Evolutionary conservation across 352 stramenopile species (phyloP), one percentile per base, ranked within the genome.

Genomic region (Globisporangium iwayamae): DNA sequence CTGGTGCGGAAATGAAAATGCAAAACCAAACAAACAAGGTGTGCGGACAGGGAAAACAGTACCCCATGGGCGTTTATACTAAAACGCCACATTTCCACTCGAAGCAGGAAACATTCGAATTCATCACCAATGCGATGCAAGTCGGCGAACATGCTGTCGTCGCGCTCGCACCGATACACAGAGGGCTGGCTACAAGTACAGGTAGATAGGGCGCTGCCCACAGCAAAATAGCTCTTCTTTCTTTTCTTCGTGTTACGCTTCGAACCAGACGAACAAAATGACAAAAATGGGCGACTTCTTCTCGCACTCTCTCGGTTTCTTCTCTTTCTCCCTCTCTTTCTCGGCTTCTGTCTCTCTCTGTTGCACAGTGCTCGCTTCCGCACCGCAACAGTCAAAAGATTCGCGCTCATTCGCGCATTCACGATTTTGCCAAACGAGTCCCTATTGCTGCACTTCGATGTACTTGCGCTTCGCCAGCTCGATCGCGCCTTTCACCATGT

Each of bases 401-500:
- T 8, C 18, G 7, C 32, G 32, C 32, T 43, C 41, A 9, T 20
- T 7, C 36, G 14, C 41, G n/a, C 16, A 18, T n/a, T 47, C 41
- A 4, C 16, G 41, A 14, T 20, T 47, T 20, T 47, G 13, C 3
- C 41, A n/a, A 47, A 20, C 14, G 41, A n/a, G 14, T 18, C 41
- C 11, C 18, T 25, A 51, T 55, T 36, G 16, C 86, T 69, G 88
- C 57, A 76, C 78, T 55, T 87, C 89, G 45, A 84, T 79, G 62
- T 83, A 90, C 68, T 88, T 85, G 57, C 79, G 79, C 72, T 93
- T 94, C 52, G 87, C 87, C 25, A 89, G 70, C 67, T 95, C 72
- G 62, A 95, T 93, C 32, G 84, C 84, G 54, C 85, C 81, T 68
- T 95, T 95, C 58, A 95, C 84, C 87, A 95, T 95, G 69, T 91